phyloP scores from a whole-genome alignment of 2,329 filamentous ascomycete species.

The Claviceps humidiphila region DNA sequence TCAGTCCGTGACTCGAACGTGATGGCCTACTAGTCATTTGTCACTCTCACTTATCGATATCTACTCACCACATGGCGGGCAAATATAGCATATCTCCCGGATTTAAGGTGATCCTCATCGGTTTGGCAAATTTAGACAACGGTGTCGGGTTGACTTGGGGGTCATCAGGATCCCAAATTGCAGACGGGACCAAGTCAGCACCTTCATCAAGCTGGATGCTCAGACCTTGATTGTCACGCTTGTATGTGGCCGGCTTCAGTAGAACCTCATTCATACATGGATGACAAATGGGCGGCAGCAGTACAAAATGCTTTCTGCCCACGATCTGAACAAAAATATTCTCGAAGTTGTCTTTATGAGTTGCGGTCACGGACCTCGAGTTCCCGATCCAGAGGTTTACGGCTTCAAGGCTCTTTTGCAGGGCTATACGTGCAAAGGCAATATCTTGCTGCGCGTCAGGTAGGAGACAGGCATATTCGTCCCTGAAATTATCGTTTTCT shows the following conservation, averaged over 20 bases:
- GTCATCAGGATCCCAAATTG: constrained; percentile 60
- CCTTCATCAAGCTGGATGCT: constrained; percentile 22
- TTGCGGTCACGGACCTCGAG: constrained; percentile 51
- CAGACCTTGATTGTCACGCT: constrained; percentile 18
- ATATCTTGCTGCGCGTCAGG: constrained; percentile 49
- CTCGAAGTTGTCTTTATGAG: constrained; percentile 77
- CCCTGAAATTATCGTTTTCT: constrained; percentile 71
- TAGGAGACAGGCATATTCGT: constrained; percentile 55
- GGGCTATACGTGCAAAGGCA: constrained; percentile 59
- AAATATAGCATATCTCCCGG: constrained; percentile 73
- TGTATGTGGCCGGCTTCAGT: constrained; percentile 47
- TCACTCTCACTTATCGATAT: background rate
- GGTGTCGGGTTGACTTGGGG: constrained; percentile 35
- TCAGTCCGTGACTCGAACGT: background rate
- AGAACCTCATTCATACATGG: constrained; percentile 53
- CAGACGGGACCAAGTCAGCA: constrained; percentile 43
- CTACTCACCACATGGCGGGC: constrained; percentile 59
- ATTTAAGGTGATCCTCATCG: constrained; percentile 53
- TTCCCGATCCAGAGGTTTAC: constrained; percentile 78
- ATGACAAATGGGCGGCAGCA: constrained; percentile 59
- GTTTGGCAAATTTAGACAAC: constrained; percentile 46
- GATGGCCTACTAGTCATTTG: background rate
- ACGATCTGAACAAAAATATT: constrained; percentile 70
- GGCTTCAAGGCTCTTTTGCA: constrained; percentile 54
- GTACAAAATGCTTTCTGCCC: constrained; percentile 60